A percentile compares a stretch with the other conserved stretches of the same genome.
Evolutionary conservation across 805 yeast species (phyloP).

Genomic region (Zygotorulaspora sp.): DNA sequence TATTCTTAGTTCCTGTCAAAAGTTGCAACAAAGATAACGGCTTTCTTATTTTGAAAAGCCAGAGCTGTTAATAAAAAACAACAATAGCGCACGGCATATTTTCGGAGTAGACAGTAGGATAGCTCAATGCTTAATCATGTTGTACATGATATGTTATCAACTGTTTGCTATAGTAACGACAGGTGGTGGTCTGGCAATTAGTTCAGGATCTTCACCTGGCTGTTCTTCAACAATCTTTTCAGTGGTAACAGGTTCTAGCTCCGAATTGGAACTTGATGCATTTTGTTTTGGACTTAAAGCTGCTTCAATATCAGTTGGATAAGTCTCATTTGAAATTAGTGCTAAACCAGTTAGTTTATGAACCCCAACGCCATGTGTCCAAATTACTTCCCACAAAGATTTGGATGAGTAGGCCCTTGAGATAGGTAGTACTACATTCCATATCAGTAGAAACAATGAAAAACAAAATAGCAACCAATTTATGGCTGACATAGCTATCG

Average conservation of each 20-base stretch:
- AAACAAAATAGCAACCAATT: constrained; percentile 2
- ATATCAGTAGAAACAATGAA: constrained; percentile 1
- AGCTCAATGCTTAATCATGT: too few species aligned
- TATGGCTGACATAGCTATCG: constrained; percentile 7
- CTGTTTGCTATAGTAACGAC: too few species aligned
- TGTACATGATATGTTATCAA: too few species aligned
- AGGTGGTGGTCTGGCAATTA: too few species aligned
- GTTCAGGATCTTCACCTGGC: too few species aligned
- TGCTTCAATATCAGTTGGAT: background rate
- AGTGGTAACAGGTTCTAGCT: background rate
- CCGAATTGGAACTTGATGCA: background rate
- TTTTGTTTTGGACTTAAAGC: background rate
- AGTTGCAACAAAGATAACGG: too few species aligned
- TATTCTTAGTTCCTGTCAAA: too few species aligned
- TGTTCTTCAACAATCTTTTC: background rate
- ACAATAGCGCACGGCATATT: too few species aligned
- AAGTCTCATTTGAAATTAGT: background rate
- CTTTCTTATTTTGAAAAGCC: too few species aligned
- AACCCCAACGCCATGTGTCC: background rate
- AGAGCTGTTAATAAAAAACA: too few species aligned
- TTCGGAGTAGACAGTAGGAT: too few species aligned
- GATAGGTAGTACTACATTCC: background rate
- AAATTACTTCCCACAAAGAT: background rate
- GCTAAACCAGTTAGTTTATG: background rate
- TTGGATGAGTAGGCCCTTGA: background rate